Evolutionary conservation across 352 stramenopile genomes (phyloP).

Genomic region (Peronospora belbahrii): DNA sequence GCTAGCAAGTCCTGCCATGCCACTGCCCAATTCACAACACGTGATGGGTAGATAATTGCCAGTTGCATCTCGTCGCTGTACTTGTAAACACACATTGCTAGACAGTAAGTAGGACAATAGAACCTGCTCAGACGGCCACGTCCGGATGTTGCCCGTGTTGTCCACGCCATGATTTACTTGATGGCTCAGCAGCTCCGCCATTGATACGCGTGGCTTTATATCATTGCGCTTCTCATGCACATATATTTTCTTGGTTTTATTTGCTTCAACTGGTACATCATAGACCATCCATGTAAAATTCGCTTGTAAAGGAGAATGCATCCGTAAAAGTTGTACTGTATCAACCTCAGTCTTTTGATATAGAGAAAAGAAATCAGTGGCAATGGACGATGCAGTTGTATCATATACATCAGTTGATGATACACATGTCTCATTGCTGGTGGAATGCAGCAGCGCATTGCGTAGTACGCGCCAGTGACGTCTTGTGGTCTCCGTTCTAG

Average conservation of each 20-base stretch:
- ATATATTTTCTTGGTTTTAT: conserved; percentile 13
- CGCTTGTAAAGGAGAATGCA: conserved; percentile 8
- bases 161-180: conserved; percentile 72
- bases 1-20: conserved; percentile 68
- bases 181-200: conserved; percentile 68
- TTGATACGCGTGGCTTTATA: conserved; percentile 35
- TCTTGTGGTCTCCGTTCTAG: conserved; percentile 28
- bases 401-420: background rate
- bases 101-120: conserved; percentile 58
- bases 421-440: background rate
- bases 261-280: conserved; percentile 8
- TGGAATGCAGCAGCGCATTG: conserved; percentile 41
- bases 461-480: conserved; percentile 67
- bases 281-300: conserved; percentile 54
- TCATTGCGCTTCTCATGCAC: conserved; percentile 69
- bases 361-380: conserved; percentile 56
- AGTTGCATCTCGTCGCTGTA: conserved; percentile 9
- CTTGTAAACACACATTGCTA: conserved; percentile 22
- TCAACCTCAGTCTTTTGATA: conserved; percentile 19
- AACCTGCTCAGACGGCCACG: conserved; percentile 75
- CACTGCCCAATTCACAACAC: conserved; percentile 65
- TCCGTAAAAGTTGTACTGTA: conserved; percentile 1
- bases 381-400: conserved; percentile 47
- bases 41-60: conserved; percentile 14
- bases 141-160: conserved; percentile 86